These are phyloP conservation scores for Hanseniaspora mollemarum DNA, from an alignment of 805 yeast species.

Conservation along the genomic window DNA sequence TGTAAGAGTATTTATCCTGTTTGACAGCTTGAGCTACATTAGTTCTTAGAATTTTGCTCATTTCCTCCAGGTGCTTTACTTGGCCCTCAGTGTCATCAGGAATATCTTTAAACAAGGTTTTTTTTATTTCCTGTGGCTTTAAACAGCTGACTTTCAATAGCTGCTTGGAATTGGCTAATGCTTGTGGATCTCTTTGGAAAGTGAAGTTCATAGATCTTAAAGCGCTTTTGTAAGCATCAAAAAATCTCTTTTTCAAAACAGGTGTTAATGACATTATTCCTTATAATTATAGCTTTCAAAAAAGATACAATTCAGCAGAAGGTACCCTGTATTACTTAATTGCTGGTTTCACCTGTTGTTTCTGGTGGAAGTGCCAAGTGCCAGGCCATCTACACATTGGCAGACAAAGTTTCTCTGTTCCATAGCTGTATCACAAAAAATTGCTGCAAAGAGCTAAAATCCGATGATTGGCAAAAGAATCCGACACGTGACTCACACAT, in stretches of 20 bases:
- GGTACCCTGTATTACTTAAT: too few species aligned
- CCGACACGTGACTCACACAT: too few species aligned
- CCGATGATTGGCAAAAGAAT: too few species aligned
- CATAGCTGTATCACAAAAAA: too few species aligned
- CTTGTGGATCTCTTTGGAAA: constrained; percentile 36
- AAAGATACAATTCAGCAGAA: too few species aligned
- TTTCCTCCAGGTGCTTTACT: constrained; percentile 50
- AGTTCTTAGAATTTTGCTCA: constrained; percentile 53
- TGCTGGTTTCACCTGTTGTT: too few species aligned
- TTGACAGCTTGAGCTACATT: constrained; percentile 61
- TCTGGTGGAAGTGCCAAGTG: too few species aligned
- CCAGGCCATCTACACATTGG: too few species aligned
- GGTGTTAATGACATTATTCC: constrained; percentile 6
- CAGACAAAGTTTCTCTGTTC: too few species aligned
- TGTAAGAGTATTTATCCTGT: constrained; percentile 21
- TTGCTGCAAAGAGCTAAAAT: too few species aligned
- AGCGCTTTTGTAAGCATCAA: constrained; percentile 53
- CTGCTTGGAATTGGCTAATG: constrained; percentile 48
- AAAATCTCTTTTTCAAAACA: constrained; percentile 23
- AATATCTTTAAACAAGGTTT: constrained; percentile 27
- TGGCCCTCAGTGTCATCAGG: constrained; percentile 45
- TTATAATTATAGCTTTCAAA: not conserved
- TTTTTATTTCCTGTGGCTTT: constrained; percentile 20
- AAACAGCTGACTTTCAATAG: constrained; percentile 43
- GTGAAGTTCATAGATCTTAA: constrained; percentile 55